phyloP scores from a whole-genome alignment of 495 filamentous ascomycete species.

The Tuber borchii region DNA sequence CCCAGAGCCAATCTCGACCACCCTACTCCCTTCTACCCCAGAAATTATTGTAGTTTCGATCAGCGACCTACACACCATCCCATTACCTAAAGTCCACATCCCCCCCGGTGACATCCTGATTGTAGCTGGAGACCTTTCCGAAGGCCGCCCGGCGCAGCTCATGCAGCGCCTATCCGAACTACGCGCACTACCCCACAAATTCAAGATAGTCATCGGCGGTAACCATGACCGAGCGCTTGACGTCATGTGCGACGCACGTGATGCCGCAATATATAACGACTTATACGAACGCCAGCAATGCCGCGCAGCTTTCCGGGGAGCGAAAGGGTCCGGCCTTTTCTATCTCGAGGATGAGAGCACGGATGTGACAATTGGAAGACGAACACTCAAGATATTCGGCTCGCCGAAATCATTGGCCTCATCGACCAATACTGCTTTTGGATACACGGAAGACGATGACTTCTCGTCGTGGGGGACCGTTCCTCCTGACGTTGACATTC shows the following conservation, averaged over 20 bases:
- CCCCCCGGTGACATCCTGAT: constrained; percentile 78
- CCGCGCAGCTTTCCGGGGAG: constrained; percentile 11
- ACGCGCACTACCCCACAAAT: constrained; percentile 57
- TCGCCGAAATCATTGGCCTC: constrained; percentile 17
- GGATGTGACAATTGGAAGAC: constrained; percentile 29
- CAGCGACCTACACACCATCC: constrained; percentile 7
- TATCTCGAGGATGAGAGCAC: constrained; percentile 46
- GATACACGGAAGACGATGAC: not conserved
- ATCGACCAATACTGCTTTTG: constrained; percentile 7
- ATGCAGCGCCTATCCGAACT: constrained; percentile 78
- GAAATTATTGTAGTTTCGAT: constrained; percentile 4
- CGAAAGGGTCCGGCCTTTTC: constrained; percentile 41
- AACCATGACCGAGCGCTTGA: constrained; percentile 88
- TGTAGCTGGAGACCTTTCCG: constrained; percentile 77
- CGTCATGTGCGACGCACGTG: constrained; percentile 22
- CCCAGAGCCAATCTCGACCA: not conserved
- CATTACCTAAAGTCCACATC: constrained; percentile 47
- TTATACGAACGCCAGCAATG: constrained; percentile 18
- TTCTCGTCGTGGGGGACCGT: constrained; percentile 51
- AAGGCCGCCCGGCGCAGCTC: constrained; percentile 64
- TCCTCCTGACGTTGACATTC: constrained; percentile 67
- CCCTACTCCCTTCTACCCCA: not conserved
- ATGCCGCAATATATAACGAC: not conserved
- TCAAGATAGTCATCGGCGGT: constrained; percentile 77
- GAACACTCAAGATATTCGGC: constrained; percentile 24